Conservation (phyloP, 1,284 basidiomycete species). For the Pascua guehoae region DNA sequence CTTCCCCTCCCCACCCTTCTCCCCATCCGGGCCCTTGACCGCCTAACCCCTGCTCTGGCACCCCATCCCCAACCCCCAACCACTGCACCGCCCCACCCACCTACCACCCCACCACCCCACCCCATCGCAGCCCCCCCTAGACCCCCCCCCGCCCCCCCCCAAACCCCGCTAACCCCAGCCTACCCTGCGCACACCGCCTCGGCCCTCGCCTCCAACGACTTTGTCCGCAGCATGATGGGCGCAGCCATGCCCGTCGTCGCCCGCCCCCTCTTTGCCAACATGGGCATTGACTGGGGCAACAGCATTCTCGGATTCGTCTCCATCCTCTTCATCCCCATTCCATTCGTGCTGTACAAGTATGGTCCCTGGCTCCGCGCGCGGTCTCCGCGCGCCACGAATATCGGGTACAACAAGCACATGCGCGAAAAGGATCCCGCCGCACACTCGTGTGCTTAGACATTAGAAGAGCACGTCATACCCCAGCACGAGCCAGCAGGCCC, state of each 20-base stretch:
- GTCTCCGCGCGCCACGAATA: constrained; percentile 6
- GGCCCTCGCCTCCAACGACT: constrained; percentile 48
- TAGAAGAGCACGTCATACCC: too few relatives aligned
- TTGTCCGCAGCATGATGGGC: constrained; percentile 47
- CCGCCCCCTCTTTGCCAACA: constrained; percentile 42
- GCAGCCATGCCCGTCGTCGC: constrained; percentile 46
- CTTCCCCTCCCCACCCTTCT: too few relatives aligned
- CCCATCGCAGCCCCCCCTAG: too few relatives aligned
- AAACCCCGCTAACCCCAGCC: constrained; percentile 36
- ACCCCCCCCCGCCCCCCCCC: too few relatives aligned
- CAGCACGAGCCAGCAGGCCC: too few relatives aligned
- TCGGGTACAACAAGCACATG: neutral
- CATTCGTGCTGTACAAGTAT: constrained; percentile 47
- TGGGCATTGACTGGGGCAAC: constrained; percentile 48
- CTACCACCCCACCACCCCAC: too few relatives aligned
- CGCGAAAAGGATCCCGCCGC: too few relatives aligned
- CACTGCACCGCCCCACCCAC: too few relatives aligned
- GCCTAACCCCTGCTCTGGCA: too few relatives aligned
- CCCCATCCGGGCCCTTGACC: too few relatives aligned
- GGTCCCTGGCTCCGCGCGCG: constrained; percentile 51
- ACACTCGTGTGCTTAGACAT: too few relatives aligned
- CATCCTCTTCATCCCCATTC: constrained; percentile 32
- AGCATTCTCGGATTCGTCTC: constrained; percentile 41
- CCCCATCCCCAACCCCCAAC: too few relatives aligned
- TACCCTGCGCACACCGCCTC: constrained; percentile 60